Evolutionary conservation across 2,329 filamentous ascomycete genomes (phyloP), one percentile per base, ranked within the genome.

Genomic region (Fusarium staphyleae): DNA sequence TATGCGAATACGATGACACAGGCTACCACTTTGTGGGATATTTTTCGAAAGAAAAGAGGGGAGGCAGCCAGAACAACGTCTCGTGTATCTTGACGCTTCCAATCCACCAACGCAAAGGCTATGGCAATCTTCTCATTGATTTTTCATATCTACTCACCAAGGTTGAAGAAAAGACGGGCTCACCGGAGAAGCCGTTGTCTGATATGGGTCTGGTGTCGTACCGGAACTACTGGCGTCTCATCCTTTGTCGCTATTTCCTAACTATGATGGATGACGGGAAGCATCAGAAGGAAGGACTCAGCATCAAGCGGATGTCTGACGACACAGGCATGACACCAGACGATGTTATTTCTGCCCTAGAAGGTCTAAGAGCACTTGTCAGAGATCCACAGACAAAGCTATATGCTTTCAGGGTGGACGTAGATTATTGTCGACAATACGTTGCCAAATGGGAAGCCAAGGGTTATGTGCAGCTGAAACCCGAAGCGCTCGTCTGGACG

Each of bases 21-120:
- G 93, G 93, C 14, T 97, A 95, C 70, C 95, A 97, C 71, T 95
- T 99, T 64, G 93, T 98, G 19, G 95, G 95, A n/a, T 99, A 99
- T 71, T 99, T 99, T 68, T 98, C 95, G 43, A 99, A 99, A 72
- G 95, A 99, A 76, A 99, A 99, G 76, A 84, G 96, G 35, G 89
- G 91, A 2, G 93, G 91, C 73, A 96, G 92, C 56, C 88, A 93
- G 66, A 98, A 99, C 74, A 99, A 99, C 62, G 95, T 99, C 40
- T 97, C 92, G 8, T 99, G 95, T 74, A 99, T 99, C 65, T 78
- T 99, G 40, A 96, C 96, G 4, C 78, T 99, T 32, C 95, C 95
- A 0, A 97, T 98, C 48, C 95, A 98, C 70, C 93, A 97, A 76
- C 88, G 96, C 48, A 96, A 97, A 73, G 95, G 95, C 51, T 99